Conservation (phyloP, 208 protist genomes). For the Trypanosoma scelopori region DNA sequence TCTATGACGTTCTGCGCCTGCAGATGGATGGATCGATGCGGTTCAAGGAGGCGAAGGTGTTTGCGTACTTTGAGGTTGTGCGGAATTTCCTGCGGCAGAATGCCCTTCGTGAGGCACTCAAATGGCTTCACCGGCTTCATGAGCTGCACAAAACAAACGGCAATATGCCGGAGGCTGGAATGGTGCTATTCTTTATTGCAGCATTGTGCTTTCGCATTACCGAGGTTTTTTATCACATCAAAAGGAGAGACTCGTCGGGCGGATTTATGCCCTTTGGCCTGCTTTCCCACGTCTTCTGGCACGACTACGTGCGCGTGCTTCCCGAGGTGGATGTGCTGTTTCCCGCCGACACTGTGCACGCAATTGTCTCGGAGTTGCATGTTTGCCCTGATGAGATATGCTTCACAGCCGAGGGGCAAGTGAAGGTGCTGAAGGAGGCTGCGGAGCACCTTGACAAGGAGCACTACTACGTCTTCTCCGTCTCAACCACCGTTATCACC, state of each 20-base stretch:
- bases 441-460: conserved; percentile 80
- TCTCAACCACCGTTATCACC: conserved; percentile 63
- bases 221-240: conserved; percentile 83
- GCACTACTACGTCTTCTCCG: conserved; percentile 80
- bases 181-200: conserved; percentile 84
- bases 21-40: conserved; percentile 76
- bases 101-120: conserved; percentile 72
- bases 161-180: conserved; percentile 77
- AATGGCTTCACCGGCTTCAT: conserved; percentile 85
- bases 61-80: conserved; percentile 83
- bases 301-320: conserved; percentile 89
- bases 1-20: conserved; percentile 78
- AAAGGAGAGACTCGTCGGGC: conserved; percentile 61
- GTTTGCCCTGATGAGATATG: conserved; percentile 75
- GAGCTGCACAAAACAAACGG: conserved; percentile 75
- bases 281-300: conserved; percentile 84
- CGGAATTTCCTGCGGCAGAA: conserved; percentile 81
- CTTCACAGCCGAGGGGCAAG: conserved; percentile 85
- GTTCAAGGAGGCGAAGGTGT: conserved; percentile 77
- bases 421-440: conserved; percentile 74
- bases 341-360: conserved; percentile 65
- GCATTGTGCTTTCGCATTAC: conserved; percentile 86
- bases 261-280: conserved; percentile 73
- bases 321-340: conserved; percentile 73
- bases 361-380: conserved; percentile 75